Base-by-base conservation (phyloP, 2,329 filamentous ascomycete species). In the Microdochium trichocladiopsis region DNA sequence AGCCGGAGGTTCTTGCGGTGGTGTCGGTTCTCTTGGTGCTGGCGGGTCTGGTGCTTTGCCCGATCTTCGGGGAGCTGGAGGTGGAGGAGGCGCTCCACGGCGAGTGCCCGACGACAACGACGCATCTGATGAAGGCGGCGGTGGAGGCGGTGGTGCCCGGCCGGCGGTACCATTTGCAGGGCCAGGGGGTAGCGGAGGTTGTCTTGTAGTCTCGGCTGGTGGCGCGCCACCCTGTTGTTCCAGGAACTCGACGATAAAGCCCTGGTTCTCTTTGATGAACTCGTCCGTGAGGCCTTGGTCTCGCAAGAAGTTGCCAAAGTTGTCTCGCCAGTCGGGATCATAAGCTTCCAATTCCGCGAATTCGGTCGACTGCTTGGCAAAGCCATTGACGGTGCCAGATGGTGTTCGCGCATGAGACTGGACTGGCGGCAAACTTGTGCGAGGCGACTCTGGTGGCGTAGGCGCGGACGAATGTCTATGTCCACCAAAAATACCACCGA, bases 231-330 rank as follows among this genome's bases (percentile, higher is more conserved):
- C 65, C 79, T 85, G 77, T 53, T 83, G 72, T 57, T 77, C 78
- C 55, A 86, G 68, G 60, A 85, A 86, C 37, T 83, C 77, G 57
- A 85, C 77, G 61, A 86, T 86, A 57, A 86, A 86, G 59, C 85
- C 82, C 60, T 86, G 83, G 60, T 86, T 85, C 36, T 84, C 82
- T 57, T 77, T 79, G 61, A 86, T 86, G 56, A 85, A 82, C 58
- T 86, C 82, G 59, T 86, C 82, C 6, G 78, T 84, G 55, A 86
- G 72, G 16, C 82, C 83, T 69, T 84, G 83, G 47, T 79, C 70
- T 52, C 74, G 79, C 51, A 86, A 69, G 59, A 85, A 82, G 56
- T 83, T 79, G 33, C 83, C 82, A 69, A 84, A 86, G 57, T 83
- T 80, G 58, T 83, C 80, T 55, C 82, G 75, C 83, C 83, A 86